Base-by-base conservation (phyloP, 2,329 filamentous ascomycete species). In the Neopestalotiopsis sp. region DNA sequence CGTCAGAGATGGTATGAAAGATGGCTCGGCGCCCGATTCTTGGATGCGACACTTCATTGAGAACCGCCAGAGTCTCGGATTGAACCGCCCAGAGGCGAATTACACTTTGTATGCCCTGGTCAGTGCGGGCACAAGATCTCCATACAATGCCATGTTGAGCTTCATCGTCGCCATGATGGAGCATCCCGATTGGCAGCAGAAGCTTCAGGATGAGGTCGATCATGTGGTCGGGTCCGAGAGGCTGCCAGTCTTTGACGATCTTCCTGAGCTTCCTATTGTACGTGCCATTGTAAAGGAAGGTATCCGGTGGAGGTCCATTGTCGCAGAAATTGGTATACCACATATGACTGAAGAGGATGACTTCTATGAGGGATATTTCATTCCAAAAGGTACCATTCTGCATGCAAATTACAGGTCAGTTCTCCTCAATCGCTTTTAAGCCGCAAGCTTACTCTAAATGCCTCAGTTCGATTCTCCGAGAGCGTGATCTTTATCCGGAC, bases 401-500 rank as follows among this genome's bases (percentile, higher is more conserved):
- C 67, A 71, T 42, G 61, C 67, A 5, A 67, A 67, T 34, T 65
- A 67, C 7, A 68, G 69, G 67, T 68, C 45, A 65, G 67, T 61
- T 12, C 5, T n/a, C 10, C 5, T 1, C 7, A 4, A 53, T 5
- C 6, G 9, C 6, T 6, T 49, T n/a, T 14, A 17, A 34, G 2
- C 10, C 7, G 17, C 20, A 10, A 53, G 5, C 4, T 20, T 13
- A 30, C 32, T 24, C 13, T 17, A 53, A 34, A 45, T 30, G 4
- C 28, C 5, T 14, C 24, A 68, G 61, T 20, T 70, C 73, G 38
- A 72, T 76, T 49, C 68, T 74, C 32, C 69, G 71, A 14, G 74
- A 76, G 57, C 70, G 72, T 57, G 71, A 75, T 24, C 71, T 72
- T 14, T 81, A 78, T 66, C 76, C 76, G 0, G 72, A 76, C 45